Conservation (phyloP, 495 filamentous ascomycete species). For the Aspergillus homomorphus region DNA sequence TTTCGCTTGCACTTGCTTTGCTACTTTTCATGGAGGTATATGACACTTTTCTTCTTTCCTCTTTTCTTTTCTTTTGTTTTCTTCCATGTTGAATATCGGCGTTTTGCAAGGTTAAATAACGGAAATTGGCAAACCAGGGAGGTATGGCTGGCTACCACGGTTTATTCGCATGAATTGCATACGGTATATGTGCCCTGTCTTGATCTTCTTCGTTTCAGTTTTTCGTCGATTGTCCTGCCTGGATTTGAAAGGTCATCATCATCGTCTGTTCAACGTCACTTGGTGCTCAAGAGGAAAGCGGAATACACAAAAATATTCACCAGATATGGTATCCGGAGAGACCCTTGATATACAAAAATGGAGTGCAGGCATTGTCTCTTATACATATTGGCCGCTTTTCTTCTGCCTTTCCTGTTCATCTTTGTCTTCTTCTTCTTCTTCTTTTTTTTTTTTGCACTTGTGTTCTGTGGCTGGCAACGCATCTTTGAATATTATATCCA, state of each 20-base stretch:
- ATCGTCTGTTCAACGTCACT: background rate
- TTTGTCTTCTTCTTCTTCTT: conserved; percentile 9
- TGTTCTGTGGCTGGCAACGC: conserved; percentile 13
- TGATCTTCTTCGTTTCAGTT: conserved; percentile 4
- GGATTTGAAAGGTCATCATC: background rate
- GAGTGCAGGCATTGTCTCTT: conserved; percentile 7
- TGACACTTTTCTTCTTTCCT: conserved; percentile 11
- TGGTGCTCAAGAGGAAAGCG: background rate
- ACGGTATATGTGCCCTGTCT: conserved; percentile 12
- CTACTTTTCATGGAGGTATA: conserved; percentile 10
- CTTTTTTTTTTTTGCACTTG: conserved; percentile 9
- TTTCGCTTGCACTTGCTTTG: conserved; percentile 15
- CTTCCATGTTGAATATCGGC: conserved; percentile 29
- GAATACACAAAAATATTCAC: background rate
- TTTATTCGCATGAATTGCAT: conserved; percentile 27
- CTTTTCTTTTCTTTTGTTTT: conserved; percentile 23
- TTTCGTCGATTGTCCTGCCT: conserved; percentile 2
- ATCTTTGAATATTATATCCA: conserved; percentile 22
- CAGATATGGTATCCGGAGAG: background rate
- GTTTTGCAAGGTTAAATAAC: conserved; percentile 33
- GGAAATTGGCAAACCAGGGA: conserved; percentile 26
- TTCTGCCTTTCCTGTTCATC: conserved; percentile 6
- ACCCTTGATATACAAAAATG: background rate
- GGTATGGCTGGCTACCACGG: conserved; percentile 24
- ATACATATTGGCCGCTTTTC: conserved; percentile 11